Evolutionary conservation across 371 early-diverging fungal species (phyloP), one percentile per base, ranked within the genome.

Genomic region (Lichtheimia corymbifera): DNA sequence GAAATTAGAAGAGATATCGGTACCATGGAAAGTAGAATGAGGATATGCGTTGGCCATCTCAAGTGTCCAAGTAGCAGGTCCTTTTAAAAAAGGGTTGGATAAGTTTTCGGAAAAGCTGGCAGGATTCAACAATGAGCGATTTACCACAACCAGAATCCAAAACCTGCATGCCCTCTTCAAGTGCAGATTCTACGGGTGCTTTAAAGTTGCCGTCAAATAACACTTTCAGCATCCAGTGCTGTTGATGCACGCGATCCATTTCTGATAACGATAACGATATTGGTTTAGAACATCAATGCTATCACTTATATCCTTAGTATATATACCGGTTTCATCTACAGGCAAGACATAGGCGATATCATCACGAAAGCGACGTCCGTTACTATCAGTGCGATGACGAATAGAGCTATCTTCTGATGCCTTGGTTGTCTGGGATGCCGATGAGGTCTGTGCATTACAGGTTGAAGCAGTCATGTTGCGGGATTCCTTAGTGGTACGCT

Each of bases 51-150:
- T 61, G 9, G 64, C 64, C 68, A 63, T 61, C 17, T 68, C 68
- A 3, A 65, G 27, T 5, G 41, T 51, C 61, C 65, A 65, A 13
- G 65, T 65, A 17, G 52, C 65, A 12, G 65, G 65, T 82, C 83
- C 68, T 13, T 81, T 74, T 77, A 43, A 72, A 70, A 15, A 11
- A 18, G 4, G 25, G 0, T 6, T 50, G 15, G 43, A 5, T 30
- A 24, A 15, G 20, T 55, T 18, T 18, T n/a, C 1, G 35, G 11
- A 9, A 35, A 35, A 11, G 35, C 35, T 35, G 35, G 9, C 11
- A 35, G 35, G 35, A 35, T 5, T 35, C 4, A 20, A 5, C 5
- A 11, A 2, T 11, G 35, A 35, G 6, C 6, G 2, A 35, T 9
- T 9, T 58, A 62, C 62, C 66, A 49, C 66, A 66, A 18, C 66